A percentile compares a stretch with the other conserved stretches of the same genome.
These are phyloP conservation scores for Fusarium buharicum DNA, from an alignment of 2,329 filamentous ascomycete genomes.

Conservation along the genomic window DNA sequence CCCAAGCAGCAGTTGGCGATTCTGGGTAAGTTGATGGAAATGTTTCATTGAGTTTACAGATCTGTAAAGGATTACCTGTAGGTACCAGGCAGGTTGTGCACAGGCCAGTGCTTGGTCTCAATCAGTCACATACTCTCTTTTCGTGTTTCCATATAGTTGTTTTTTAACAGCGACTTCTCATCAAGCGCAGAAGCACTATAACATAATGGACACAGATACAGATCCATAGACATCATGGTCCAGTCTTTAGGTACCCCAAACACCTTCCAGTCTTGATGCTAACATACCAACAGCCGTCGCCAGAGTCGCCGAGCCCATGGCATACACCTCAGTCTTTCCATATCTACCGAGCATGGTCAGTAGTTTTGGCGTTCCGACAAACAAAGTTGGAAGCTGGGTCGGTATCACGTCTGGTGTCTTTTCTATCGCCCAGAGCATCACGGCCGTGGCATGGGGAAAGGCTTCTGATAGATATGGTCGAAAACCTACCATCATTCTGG, in stretches of 20 bases:
- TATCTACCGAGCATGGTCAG: slow-evolving; percentile 84
- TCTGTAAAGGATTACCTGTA: neutral
- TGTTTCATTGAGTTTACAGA: neutral
- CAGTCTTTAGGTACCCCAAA: slow-evolving; percentile 24
- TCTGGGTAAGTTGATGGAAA: slow-evolving; percentile 68
- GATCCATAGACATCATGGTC: slow-evolving; percentile 20
- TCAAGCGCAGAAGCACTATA: slow-evolving; percentile 30
- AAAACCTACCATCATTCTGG: slow-evolving; percentile 81
- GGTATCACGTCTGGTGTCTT: slow-evolving; percentile 78
- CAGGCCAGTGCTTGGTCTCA: slow-evolving; percentile 8
- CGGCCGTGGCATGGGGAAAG: slow-evolving; percentile 79
- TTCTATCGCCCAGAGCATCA: slow-evolving; percentile 75
- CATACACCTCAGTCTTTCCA: slow-evolving; percentile 77
- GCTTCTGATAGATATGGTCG: slow-evolving; percentile 82
- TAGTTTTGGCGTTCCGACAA: slow-evolving; percentile 76
- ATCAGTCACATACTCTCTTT: neutral
- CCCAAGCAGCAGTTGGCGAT: slow-evolving; percentile 81
- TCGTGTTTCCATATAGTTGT: neutral
- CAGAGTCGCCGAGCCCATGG: slow-evolving; percentile 79
- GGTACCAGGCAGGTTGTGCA: neutral
- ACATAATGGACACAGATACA: slow-evolving; percentile 5
- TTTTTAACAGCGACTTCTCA: slow-evolving; percentile 33
- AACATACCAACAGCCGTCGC: slow-evolving; percentile 70
- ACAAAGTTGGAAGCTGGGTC: slow-evolving; percentile 83
- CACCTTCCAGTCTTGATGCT: slow-evolving; percentile 42